Evolutionary conservation across 148 eudicot genomes (phyloP).

Genomic region (Salicornia ramosissima): DNA sequence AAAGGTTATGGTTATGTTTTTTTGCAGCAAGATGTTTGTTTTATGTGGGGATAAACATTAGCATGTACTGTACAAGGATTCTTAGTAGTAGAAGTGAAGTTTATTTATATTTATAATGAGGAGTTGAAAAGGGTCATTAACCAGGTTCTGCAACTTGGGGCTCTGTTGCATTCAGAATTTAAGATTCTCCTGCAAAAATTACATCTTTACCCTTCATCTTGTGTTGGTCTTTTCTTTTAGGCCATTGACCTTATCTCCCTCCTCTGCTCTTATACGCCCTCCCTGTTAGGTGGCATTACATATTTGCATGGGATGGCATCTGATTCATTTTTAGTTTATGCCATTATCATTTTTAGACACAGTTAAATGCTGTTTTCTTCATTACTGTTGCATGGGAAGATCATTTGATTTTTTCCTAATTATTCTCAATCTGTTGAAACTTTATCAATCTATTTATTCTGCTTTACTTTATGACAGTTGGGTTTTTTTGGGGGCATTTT

Average conservation of each 20-base stretch:
- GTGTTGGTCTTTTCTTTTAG: conserved; percentile 18
- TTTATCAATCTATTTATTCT: background rate
- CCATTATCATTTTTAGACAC: background rate
- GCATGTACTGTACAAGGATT: no score
- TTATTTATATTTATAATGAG: conserved; percentile 4
- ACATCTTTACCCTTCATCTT: conserved; percentile 21
- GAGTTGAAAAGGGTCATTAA: conserved; percentile 4
- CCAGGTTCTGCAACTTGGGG: conserved; percentile 25
- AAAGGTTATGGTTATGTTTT: background rate
- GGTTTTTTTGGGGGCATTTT: background rate
- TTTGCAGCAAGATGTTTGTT: background rate
- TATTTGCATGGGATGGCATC: no score
- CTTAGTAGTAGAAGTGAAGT: background rate
- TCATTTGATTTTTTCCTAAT: background rate
- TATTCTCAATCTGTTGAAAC: background rate
- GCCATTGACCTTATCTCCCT: conserved; percentile 12
- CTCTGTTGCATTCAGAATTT: conserved; percentile 17
- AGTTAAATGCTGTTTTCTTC: background rate
- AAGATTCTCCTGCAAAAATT: conserved; percentile 22
- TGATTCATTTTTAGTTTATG: conserved; percentile 16
- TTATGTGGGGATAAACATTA: no score
- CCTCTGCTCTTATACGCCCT: conserved; percentile 13
- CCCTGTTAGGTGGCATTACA: conserved; percentile 27
- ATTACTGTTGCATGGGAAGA: background rate
- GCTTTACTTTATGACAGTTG: background rate